Conservation (phyloP, 2,329 filamentous ascomycete genomes). For the Fusarium pseudonygamai region DNA sequence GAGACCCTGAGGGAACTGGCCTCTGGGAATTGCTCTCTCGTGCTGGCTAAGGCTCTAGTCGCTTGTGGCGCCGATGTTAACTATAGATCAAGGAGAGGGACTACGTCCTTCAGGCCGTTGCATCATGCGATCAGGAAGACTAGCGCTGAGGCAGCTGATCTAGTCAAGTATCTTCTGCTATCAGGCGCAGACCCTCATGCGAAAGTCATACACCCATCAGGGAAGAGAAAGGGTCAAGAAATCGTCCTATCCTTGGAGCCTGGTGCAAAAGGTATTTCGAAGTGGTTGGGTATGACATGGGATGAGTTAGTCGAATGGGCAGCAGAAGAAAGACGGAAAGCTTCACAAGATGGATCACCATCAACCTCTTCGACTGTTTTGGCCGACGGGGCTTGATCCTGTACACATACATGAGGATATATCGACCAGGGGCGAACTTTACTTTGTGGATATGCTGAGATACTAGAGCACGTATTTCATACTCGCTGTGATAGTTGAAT, state of each 20-base stretch:
- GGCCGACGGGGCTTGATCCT: no score
- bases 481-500: no score
- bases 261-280: background rate
- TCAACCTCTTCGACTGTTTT: background rate
- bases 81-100: no score
- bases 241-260: background rate
- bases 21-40: background rate
- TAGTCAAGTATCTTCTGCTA: background rate
- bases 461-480: no score
- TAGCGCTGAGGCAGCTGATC: background rate
- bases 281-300: background rate
- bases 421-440: no score
- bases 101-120: no score
- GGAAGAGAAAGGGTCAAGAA: rapidly evolving
- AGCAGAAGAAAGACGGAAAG: background rate
- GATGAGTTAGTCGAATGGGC: background rate
- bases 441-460: no score
- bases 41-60: background rate
- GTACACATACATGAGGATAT: no score
- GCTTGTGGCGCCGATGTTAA: background rate
- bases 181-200: background rate
- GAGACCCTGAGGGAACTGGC: no score
- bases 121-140: background rate
- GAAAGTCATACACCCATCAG: rapidly evolving
- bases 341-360: rapidly evolving